A percentile compares a stretch with the other conserved stretches of the same genome.
phyloP scores from a whole-genome alignment of 2,329 filamentous ascomycete genomes.

The Ophiocordyceps camponoti-rufipedis region DNA sequence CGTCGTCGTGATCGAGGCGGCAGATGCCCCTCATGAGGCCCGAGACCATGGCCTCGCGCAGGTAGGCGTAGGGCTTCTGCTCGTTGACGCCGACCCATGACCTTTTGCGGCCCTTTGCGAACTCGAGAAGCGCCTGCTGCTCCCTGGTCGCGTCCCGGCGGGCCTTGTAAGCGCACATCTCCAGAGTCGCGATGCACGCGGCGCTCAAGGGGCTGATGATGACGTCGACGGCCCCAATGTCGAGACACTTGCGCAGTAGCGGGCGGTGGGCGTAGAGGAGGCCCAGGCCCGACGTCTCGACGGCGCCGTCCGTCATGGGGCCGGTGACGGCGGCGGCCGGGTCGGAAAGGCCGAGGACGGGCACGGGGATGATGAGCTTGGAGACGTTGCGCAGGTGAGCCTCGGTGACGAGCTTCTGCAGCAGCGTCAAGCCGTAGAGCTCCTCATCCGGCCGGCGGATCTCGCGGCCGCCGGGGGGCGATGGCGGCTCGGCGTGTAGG shows the following conservation, averaged over 20 bases:
- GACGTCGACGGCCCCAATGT: constrained; percentile 75
- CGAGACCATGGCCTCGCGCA: constrained; percentile 87
- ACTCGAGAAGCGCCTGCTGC: constrained; percentile 51
- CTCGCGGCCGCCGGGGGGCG: constrained; percentile 14
- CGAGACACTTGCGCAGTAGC: constrained; percentile 54
- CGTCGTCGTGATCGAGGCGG: constrained; percentile 44
- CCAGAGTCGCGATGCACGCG: constrained; percentile 56
- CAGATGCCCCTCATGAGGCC: constrained; percentile 81
- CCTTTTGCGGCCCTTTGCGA: constrained; percentile 60
- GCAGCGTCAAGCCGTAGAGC: constrained; percentile 33
- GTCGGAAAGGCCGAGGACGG: constrained; percentile 27
- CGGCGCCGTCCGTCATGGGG: constrained; percentile 18
- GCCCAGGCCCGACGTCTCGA: constrained; percentile 14
- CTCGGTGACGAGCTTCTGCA: constrained; percentile 39
- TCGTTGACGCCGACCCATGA: constrained; percentile 85
- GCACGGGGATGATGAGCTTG: constrained; percentile 37
- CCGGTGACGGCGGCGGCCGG: constrained; percentile 10
- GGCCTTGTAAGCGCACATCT: constrained; percentile 68
- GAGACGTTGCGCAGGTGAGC: constrained; percentile 36
- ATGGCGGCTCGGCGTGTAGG: constrained; percentile 22
- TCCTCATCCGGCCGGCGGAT: constrained; percentile 27
- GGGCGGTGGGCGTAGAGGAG: constrained; percentile 14
- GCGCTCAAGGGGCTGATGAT: constrained; percentile 61
- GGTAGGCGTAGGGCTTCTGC: constrained; percentile 71
- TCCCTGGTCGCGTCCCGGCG: constrained; percentile 60